A percentile compares a stretch with the other conserved stretches of the same genome.
These are phyloP conservation scores for Brassica incana DNA, from an alignment of 345 rosid genomes.

Conservation along the genomic window DNA sequence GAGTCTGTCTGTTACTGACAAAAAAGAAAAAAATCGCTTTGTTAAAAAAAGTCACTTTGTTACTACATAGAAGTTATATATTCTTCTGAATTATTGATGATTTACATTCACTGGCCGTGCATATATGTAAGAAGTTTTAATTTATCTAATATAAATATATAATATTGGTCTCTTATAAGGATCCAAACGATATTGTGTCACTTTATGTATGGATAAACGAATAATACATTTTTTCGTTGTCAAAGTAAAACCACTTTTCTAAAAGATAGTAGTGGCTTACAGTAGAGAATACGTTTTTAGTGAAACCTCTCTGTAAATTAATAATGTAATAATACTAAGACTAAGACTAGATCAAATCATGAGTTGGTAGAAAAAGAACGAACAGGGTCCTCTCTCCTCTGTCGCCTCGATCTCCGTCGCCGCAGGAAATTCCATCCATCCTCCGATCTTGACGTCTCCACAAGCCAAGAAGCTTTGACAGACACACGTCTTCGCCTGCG, in stretches of 20 bases:
- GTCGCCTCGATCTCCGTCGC: conserved; percentile 66
- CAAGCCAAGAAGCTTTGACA: conserved; percentile 61
- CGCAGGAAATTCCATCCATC: conserved; percentile 53
- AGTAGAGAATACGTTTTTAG: background rate
- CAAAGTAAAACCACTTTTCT: background rate
- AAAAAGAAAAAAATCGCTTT: too few relatives aligned
- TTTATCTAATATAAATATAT: background rate
- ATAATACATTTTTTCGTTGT: background rate
- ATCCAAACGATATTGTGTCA: background rate
- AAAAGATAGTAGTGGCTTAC: background rate
- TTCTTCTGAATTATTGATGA: background rate
- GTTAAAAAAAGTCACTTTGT: background rate
- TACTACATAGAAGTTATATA: background rate
- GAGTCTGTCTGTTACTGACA: too few relatives aligned
- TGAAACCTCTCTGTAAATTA: too few relatives aligned
- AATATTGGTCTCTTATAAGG: background rate
- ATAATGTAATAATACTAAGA: too few relatives aligned
- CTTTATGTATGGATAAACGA: background rate
- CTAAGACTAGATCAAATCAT: too few relatives aligned
- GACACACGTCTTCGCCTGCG: too few relatives aligned
- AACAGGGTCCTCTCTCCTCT: conserved; percentile 49
- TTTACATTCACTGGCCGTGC: background rate
- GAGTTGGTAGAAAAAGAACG: too few relatives aligned
- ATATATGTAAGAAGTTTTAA: background rate
- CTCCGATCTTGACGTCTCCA: conserved; percentile 50